Base-by-base conservation (phyloP, 169 alveolate genomes). In the Plasmodium coatneyi region DNA sequence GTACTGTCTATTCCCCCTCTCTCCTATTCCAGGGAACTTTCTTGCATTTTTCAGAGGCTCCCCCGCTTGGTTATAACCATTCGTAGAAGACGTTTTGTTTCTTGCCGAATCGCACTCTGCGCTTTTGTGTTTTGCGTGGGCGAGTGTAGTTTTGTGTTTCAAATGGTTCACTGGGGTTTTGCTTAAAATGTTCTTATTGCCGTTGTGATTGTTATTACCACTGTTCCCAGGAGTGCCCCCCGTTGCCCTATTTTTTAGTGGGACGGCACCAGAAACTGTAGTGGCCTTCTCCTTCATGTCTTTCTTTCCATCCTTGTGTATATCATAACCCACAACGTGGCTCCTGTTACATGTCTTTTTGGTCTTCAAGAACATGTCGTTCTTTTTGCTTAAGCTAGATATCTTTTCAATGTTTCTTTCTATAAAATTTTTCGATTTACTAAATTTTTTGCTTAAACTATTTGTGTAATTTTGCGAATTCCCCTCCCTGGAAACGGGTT, bases 341-440 rank as follows among this genome's bases (percentile, higher is more conserved):
- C 71, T 91, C 36, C 83, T 91, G 60, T 91, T 81, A 43, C 84
- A 70, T 41, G 91, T 71, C 78, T 80, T 80, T 71, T 80, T 66
- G 19, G 76, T 56, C 83, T 81, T 80, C 74, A 71, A 43, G 32
- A 71, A 71, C 92, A 28, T 46, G 60, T 91, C 81, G 70, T 91
- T 91, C 82, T 91, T 91, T 56, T 80, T 91, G 74, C 84, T 91
- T 25, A 91, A 81, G 54, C 56, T 25, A n/a, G 91, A 41, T 39
- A 91, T 91, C n/a, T 81, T 91, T 81, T 91, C 95, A 43, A 91
- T 91, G 25, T 91, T 91, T 22, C 84, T 34, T 56, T 80, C 92
- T 25, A 91, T 91, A 71, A 91, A 91, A 71, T 91, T 91, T 71
- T 91, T 91, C 30, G 83, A 49, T 46, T 41, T 71, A 66, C 70